Percentiles rank a stretch among this genome's conserved stretches.
Conservation (phyloP, 2,329 filamentous ascomycete genomes). For the Xylariomycetidae sp. region DNA sequence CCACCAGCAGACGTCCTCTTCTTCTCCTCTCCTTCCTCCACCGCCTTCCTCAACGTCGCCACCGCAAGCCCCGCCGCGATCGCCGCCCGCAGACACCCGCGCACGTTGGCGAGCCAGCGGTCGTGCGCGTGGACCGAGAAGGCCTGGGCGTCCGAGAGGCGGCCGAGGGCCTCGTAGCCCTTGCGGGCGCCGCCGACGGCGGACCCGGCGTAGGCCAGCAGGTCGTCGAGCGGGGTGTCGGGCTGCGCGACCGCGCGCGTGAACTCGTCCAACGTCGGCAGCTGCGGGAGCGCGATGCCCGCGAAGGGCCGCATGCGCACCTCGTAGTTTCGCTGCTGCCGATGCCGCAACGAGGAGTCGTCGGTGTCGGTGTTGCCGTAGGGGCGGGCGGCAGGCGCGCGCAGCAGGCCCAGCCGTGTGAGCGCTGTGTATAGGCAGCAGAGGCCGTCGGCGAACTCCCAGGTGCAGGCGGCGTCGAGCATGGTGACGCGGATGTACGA, state of each 20-base stretch:
- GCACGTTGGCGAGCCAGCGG: constrained; percentile 57
- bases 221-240: constrained; percentile 31
- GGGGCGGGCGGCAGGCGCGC: constrained; percentile 16
- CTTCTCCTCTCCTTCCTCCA: constrained; percentile 31
- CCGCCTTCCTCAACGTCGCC: constrained; percentile 52
- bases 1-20: constrained; percentile 6
- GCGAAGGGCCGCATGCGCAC: constrained; percentile 84
- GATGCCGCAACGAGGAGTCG: constrained; percentile 59
- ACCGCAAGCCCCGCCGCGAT: constrained; percentile 66
- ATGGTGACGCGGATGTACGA: constrained; percentile 56
- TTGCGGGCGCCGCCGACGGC: constrained; percentile 46
- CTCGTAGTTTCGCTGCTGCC: too few relatives aligned
- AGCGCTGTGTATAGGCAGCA: constrained; percentile 63
- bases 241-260: constrained; percentile 35
- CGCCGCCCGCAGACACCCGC: constrained; percentile 61
- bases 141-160: constrained; percentile 45
- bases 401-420: constrained; percentile 51
- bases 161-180: constrained; percentile 52
- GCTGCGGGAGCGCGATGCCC: constrained; percentile 60
- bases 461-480: constrained; percentile 61
- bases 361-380: neutral
- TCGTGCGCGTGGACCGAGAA: constrained; percentile 55
- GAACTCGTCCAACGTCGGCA: constrained; percentile 63
- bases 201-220: constrained; percentile 42
- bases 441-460: constrained; percentile 51